Evolutionary conservation across 768 basidiomycete species (phyloP).

Genomic region (Kwoniella sp.): DNA sequence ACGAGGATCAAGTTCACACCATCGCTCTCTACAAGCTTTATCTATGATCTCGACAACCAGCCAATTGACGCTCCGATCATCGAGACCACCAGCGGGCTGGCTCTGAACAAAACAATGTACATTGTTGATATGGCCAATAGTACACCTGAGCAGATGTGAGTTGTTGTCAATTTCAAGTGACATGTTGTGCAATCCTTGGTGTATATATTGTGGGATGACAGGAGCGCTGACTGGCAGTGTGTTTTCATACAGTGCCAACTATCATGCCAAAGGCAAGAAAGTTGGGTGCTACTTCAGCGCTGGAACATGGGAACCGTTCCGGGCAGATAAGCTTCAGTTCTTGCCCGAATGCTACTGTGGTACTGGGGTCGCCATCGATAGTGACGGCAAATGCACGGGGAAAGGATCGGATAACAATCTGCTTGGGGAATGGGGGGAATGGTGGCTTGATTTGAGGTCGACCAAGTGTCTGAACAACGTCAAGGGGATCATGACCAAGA

Average conservation of each 20-base stretch:
- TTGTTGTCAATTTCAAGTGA: not conserved
- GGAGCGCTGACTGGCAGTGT: not conserved
- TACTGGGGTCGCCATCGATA: conserved; percentile 14
- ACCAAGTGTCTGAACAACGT: conserved; percentile 30
- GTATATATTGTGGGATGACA: too few species aligned
- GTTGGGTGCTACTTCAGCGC: conserved; percentile 44
- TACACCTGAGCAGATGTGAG: conserved; percentile 24
- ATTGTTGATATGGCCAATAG: conserved; percentile 21
- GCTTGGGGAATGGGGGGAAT: conserved; percentile 40
- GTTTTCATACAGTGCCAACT: conserved; percentile 24
- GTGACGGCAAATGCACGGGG: conserved; percentile 22
- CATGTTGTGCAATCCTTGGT: not conserved
- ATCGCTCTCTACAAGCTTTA: conserved; percentile 6
- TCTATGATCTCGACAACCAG: conserved; percentile 24
- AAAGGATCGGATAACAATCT: conserved; percentile 20
- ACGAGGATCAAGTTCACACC: not conserved
- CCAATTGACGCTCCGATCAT: conserved; percentile 17
- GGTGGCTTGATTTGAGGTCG: conserved; percentile 40
- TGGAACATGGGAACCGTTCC: conserved; percentile 37
- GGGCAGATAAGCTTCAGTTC: conserved; percentile 25
- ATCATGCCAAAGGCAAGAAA: conserved; percentile 34
- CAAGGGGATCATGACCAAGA: conserved; percentile 13
- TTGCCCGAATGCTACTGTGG: conserved; percentile 36
- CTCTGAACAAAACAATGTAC: conserved; percentile 9
- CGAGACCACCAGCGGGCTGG: conserved; percentile 4